phyloP scores from a whole-genome alignment of 345 rosid species.

The Salix koriyanagi region DNA sequence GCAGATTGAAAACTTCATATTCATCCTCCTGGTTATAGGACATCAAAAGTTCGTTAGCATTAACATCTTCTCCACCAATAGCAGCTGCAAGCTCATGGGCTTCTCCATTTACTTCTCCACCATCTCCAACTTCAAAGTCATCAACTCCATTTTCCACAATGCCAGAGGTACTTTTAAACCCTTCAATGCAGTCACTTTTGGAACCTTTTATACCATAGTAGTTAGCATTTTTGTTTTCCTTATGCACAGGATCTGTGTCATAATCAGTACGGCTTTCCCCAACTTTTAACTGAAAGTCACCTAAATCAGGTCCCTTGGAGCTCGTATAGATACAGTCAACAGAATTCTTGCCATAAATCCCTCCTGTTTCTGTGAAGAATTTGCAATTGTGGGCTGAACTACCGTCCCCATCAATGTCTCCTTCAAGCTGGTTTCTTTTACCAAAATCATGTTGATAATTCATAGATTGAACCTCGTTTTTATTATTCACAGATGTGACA shows the following conservation, averaged over 20 bases:
- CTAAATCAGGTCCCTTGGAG: conserved; percentile 25
- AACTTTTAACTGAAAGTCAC: conserved; percentile 18
- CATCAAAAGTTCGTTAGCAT: conserved; percentile 47
- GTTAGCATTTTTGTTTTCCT: conserved; percentile 3
- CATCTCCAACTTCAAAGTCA: conserved; percentile 20
- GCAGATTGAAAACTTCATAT: conserved; percentile 70
- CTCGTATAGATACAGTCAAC: conserved; percentile 10
- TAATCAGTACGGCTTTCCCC: conserved; percentile 14
- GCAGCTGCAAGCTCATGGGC: conserved; percentile 26
- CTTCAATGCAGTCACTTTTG: conserved; percentile 22
- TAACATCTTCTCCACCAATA: conserved; percentile 32
- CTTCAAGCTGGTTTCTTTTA: conserved; percentile 15
- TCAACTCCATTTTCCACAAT: conserved; percentile 13
- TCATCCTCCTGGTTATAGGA: conserved; percentile 47
- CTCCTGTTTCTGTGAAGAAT: conserved; percentile 15
- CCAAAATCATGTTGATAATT: conserved; percentile 28
- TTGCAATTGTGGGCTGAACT: conserved; percentile 20
- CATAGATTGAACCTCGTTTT: conserved; percentile 15
- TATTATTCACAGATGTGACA: conserved; percentile 12
- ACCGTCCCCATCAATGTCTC: conserved; percentile 12
- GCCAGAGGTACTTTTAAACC: conserved; percentile 17
- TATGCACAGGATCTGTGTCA: conserved; percentile 11
- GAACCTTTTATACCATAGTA: conserved; percentile 12
- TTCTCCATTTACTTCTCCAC: conserved; percentile 28
- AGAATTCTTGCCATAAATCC: conserved; percentile 14